Base-by-base conservation (phyloP, 2,329 filamentous ascomycete genomes). In the Fusarium kyushuense region DNA sequence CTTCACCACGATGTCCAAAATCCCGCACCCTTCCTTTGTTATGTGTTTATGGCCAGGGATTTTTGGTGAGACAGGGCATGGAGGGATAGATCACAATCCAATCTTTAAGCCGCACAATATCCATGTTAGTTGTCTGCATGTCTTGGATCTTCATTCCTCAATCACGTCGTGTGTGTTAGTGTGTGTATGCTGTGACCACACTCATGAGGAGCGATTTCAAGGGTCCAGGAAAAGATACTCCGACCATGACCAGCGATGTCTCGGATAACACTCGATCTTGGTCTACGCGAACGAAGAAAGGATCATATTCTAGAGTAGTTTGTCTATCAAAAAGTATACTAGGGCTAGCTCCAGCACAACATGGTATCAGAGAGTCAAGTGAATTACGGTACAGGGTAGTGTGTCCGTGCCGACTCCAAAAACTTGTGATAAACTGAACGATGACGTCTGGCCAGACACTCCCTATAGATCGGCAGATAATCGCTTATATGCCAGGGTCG, bases 321-420 rank as follows among this genome's bases (percentile, higher is more conserved):
- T 25, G 23, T 27, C 25, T 25, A 25, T 25, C 27, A 9, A 27
- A 27, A 27, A 27, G 32, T 9, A 35, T 17, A 16, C 32, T 35
- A 35, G 16, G 7, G 32, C 32, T 35, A 35, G 16, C 16, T 25
- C 23, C 32, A 35, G 8, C 32, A 35, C 8, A 40, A 40, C 12
- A 27, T 64, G 58, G 42, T 21, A 36, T 36, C 10, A 36, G n/a
- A 23, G 5, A 5, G 17, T 25, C 17, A 8, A 38, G n/a, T 38
- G 5, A 12, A 17, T 59, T 45, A 17, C 55, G 48, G 42, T 69
- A 54, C 43, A 67, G 66, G 66, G 65, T 70, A 69, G 36, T 42
- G 55, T 32, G 29, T 30, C 17, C 54, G 9, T 42, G 13, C 17
- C 8, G 16, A 42, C 38, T 25, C 5, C 21, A 42, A 17, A 25